Conservation (phyloP, 805 yeast genomes). For the Pichia manshurica region DNA sequence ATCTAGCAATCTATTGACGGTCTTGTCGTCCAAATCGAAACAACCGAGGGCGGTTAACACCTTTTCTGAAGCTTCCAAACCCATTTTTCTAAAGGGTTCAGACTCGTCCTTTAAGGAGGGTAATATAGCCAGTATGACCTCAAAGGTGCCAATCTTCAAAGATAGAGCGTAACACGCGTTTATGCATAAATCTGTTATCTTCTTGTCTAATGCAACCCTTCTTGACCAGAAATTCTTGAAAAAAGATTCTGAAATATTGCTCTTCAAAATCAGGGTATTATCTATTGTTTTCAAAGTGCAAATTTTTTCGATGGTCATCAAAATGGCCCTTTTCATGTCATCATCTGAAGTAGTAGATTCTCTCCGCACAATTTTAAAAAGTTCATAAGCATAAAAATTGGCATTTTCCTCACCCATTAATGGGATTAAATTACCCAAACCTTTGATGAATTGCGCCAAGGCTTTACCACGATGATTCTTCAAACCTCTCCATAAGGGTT, state of each 20-base stretch:
- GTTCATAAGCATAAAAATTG: slow-evolving; percentile 68
- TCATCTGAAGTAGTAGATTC: slow-evolving; percentile 82
- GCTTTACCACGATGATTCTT: slow-evolving; percentile 70
- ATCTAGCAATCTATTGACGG: slow-evolving; percentile 65
- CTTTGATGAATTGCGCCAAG: slow-evolving; percentile 68
- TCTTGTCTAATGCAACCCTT: slow-evolving; percentile 64
- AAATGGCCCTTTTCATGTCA: slow-evolving; percentile 73
- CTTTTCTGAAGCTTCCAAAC: slow-evolving; percentile 61
- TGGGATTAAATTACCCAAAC: slow-evolving; percentile 77
- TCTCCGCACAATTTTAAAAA: slow-evolving; percentile 58
- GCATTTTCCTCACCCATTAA: slow-evolving; percentile 82
- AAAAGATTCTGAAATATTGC: slow-evolving; percentile 51
- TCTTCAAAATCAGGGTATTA: slow-evolving; percentile 41
- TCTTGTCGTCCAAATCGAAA: slow-evolving; percentile 54
- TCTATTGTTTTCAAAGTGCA: slow-evolving; percentile 56
- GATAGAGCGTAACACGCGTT: slow-evolving; percentile 69
- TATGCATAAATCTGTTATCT: slow-evolving; percentile 53
- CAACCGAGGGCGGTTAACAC: slow-evolving; percentile 47
- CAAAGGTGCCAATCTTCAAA: slow-evolving; percentile 58
- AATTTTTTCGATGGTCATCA: slow-evolving; percentile 63
- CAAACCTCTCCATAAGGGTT: slow-evolving; percentile 77
- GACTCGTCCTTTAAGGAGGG: slow-evolving; percentile 71
- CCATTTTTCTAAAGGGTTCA: slow-evolving; percentile 74
- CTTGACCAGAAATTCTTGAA: slow-evolving; percentile 77
- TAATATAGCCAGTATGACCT: slow-evolving; percentile 52